Evolutionary conservation across 2,329 filamentous ascomycete genomes (phyloP).

Genomic region (Fusarium sp.): DNA sequence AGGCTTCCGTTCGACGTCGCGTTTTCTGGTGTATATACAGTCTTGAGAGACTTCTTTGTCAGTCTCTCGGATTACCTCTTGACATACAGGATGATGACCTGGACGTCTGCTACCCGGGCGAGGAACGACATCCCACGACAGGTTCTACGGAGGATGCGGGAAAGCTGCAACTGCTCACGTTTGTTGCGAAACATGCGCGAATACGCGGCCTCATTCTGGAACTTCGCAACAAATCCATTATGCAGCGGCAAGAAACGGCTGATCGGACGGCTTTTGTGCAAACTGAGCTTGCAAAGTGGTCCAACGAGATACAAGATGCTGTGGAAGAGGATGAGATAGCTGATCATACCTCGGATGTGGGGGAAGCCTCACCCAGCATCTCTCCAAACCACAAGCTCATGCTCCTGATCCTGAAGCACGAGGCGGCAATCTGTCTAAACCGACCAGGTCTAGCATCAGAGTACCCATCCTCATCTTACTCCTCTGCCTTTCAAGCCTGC

Average conservation of each 20-base stretch:
- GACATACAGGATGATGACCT: conserved; percentile 68
- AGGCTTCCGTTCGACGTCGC: conserved; percentile 62
- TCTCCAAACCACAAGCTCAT: conserved; percentile 55
- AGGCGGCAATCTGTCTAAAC: conserved; percentile 64
- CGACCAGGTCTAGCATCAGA: conserved; percentile 62
- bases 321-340: conserved; percentile 53
- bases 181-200: conserved; percentile 60
- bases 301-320: conserved; percentile 64
- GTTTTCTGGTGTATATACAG: conserved; percentile 70
- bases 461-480: conserved; percentile 57
- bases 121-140: conserved; percentile 56
- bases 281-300: conserved; percentile 64
- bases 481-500: conserved; percentile 63
- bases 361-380: conserved; percentile 28
- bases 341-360: conserved; percentile 8
- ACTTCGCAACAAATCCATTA: conserved; percentile 64
- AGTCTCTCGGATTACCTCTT: conserved; percentile 67
- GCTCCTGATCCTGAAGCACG: conserved; percentile 60
- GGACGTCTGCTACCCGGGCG: conserved; percentile 67
- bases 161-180: conserved; percentile 53
- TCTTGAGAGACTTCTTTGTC: conserved; percentile 66
- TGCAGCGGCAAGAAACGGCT: conserved; percentile 56
- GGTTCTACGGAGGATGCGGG: conserved; percentile 27
- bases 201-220: conserved; percentile 65
- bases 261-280: conserved; percentile 59